Conservation (phyloP, 1,284 basidiomycete species). For the Ceratobasidium sp. region DNA sequence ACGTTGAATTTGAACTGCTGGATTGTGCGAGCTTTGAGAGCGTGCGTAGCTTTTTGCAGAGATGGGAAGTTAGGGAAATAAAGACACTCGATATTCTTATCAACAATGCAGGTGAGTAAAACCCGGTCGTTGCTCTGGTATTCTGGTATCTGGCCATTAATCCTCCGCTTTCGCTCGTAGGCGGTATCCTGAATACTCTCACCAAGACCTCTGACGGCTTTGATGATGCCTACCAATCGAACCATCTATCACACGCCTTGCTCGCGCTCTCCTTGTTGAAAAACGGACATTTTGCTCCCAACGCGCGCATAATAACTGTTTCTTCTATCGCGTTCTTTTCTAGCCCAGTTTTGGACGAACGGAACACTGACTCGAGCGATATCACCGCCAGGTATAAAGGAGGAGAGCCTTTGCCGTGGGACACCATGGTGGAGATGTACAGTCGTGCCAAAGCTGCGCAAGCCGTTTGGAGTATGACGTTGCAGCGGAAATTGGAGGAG, state of each 20-base stretch:
- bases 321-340: slow-evolving; percentile 46
- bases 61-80: slow-evolving; percentile 36
- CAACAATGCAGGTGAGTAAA: slow-evolving; percentile 47
- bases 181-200: slow-evolving; percentile 43
- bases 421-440: slow-evolving; percentile 43
- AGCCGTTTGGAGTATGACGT: slow-evolving; percentile 43
- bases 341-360: slow-evolving; percentile 38
- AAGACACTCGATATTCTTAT: slow-evolving; percentile 45
- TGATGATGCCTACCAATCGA: slow-evolving; percentile 43
- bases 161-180: slow-evolving; percentile 6
- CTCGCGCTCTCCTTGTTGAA: slow-evolving; percentile 45
- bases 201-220: slow-evolving; percentile 44
- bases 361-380: slow-evolving; percentile 45
- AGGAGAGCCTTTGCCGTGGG: slow-evolving; percentile 34
- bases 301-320: slow-evolving; percentile 47
- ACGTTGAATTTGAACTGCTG: slow-evolving; percentile 44
- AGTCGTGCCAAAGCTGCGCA: slow-evolving; percentile 45
- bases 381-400: slow-evolving; percentile 36
- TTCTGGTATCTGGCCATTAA: background rate
- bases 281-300: slow-evolving; percentile 37
- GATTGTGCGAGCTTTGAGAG: slow-evolving; percentile 46
- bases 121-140: background rate
- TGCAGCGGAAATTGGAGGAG: slow-evolving; percentile 45
- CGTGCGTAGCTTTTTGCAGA: slow-evolving; percentile 38
- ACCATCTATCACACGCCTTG: slow-evolving; percentile 36